Evolutionary conservation across 2,329 filamentous ascomycete species (phyloP).

Genomic region (Trichoderma endophyticum): DNA sequence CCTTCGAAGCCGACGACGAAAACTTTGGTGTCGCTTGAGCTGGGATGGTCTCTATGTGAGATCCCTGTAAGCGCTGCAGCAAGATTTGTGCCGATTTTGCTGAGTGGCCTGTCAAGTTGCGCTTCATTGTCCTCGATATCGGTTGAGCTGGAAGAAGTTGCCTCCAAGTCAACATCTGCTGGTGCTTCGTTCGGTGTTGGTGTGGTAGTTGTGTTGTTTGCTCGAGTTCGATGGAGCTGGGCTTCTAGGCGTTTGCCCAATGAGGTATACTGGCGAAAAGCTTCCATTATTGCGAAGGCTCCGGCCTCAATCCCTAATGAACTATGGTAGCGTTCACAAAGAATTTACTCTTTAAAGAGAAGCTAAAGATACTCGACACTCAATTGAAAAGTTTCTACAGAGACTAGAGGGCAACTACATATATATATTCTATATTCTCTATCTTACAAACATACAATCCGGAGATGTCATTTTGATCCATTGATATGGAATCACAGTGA

Average conservation of each 20-base stretch:
- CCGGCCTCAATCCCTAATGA: neutral
- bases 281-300: neutral
- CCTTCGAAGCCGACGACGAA: conserved; percentile 8
- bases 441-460: neutral
- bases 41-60: neutral
- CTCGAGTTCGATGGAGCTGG: neutral
- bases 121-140: neutral
- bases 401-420: neutral
- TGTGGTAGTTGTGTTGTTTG: neutral
- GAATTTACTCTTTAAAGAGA: neutral
- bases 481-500: neutral
- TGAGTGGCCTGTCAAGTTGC: neutral
- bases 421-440: neutral
- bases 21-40: neutral
- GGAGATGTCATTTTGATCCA: neutral
- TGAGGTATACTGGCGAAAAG: neutral
- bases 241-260: conserved; percentile 5
- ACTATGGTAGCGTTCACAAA: neutral
- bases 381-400: neutral
- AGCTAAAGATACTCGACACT: neutral
- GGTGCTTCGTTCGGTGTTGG: neutral
- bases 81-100: conserved; percentile 1
- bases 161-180: neutral
- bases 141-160: neutral
- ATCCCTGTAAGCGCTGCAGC: neutral